Percentiles rank a stretch among this genome's conserved stretches.
Evolutionary conservation across 2,329 filamentous ascomycete species (phyloP).

Genomic region (Cytospora leucostoma): DNA sequence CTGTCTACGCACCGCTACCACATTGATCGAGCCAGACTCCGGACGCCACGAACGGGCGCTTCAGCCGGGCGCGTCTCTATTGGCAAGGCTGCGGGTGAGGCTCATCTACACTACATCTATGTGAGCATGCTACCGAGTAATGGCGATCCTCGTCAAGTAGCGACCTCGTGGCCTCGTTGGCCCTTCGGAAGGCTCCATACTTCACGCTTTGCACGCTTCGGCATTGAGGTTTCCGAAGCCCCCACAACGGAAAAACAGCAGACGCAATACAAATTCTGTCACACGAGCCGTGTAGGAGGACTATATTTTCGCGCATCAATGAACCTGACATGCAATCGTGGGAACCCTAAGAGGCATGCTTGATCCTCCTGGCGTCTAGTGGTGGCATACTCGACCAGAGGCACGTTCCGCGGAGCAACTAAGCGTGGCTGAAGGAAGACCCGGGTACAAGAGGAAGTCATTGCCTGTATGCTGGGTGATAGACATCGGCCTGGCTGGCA

Average conservation of each 20-base stretch:
- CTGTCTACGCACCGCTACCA: background rate
- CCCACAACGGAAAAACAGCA: slow-evolving; percentile 6
- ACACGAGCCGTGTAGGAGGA: slow-evolving; percentile 18
- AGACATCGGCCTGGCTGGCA: background rate
- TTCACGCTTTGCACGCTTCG: background rate
- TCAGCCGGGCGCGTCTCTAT: slow-evolving; percentile 11
- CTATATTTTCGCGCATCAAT: slow-evolving; percentile 15
- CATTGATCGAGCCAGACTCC: background rate
- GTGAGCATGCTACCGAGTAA: slow-evolving; percentile 7
- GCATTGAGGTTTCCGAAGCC: background rate
- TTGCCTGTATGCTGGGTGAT: background rate
- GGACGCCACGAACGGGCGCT: slow-evolving; percentile 14
- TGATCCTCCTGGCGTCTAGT: slow-evolving; percentile 6
- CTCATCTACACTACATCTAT: slow-evolving; percentile 1
- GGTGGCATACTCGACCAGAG: slow-evolving; percentile 5
- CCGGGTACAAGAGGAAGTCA: background rate
- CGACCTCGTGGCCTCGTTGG: background rate
- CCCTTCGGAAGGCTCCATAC: background rate
- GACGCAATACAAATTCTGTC: slow-evolving; percentile 11
- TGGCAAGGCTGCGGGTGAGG: slow-evolving; percentile 24
- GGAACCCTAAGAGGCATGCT: slow-evolving; percentile 8
- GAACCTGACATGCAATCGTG: slow-evolving; percentile 2
- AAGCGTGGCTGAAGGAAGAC: background rate
- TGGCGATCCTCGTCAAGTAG: background rate
- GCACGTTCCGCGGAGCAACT: background rate